phyloP scores from a whole-genome alignment of 305 asterid genomes.

The Fraxinus paxiana region DNA sequence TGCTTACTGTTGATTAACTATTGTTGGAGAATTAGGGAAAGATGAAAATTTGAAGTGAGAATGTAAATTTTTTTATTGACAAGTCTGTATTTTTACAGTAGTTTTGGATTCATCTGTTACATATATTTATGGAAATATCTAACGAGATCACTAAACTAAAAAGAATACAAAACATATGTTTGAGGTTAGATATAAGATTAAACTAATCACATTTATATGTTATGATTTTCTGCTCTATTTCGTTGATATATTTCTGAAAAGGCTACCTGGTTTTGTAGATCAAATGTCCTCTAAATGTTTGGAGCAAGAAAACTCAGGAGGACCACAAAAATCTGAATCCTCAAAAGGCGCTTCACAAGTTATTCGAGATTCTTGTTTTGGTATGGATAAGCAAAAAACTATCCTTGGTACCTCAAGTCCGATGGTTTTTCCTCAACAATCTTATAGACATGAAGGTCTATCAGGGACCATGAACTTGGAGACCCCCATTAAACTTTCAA shows the following conservation, averaged over 20 bases:
- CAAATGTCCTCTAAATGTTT: background rate
- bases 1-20: too few relatives aligned
- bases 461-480: conserved; percentile 21
- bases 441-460: background rate
- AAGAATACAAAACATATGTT: background rate
- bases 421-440: background rate
- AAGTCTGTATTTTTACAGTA: background rate
- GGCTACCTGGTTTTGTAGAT: background rate
- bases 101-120: background rate
- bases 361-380: background rate
- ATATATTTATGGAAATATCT: background rate
- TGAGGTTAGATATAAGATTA: background rate
- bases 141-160: background rate
- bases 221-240: background rate
- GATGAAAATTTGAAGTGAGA: too few relatives aligned
- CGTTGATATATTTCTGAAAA: background rate
- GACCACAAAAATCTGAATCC: background rate
- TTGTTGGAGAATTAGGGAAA: too few relatives aligned
- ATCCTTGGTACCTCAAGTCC: background rate
- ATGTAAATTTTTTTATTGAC: background rate
- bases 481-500: background rate
- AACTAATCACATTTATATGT: background rate
- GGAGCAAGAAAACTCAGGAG: background rate
- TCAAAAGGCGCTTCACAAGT: background rate
- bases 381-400: background rate